Conservation (phyloP, 345 rosid genomes). For the Cardamine chenopodiifolia region DNA sequence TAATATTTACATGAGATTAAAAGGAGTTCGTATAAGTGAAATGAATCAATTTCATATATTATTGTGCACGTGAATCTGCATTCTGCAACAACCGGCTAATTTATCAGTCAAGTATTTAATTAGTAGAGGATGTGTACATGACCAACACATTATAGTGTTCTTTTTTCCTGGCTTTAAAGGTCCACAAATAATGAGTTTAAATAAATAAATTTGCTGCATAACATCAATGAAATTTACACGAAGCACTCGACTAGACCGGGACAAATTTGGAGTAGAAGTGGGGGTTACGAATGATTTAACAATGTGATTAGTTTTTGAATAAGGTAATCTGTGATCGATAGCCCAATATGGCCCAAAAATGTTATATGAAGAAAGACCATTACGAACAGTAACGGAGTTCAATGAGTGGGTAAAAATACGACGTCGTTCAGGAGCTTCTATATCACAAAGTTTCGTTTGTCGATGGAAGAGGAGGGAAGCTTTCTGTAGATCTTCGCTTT, state of each 20-base stretch:
- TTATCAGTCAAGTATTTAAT: background rate
- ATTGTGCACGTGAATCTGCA: conserved; percentile 19
- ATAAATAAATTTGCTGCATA: background rate
- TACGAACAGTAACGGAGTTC: background rate
- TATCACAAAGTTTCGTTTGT: conserved; percentile 18
- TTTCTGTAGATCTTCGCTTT: conserved; percentile 30
- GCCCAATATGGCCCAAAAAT: background rate
- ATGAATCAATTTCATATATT: background rate
- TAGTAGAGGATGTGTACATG: conserved; percentile 22
- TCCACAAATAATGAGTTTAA: background rate
- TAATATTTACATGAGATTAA: background rate
- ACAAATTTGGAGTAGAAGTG: conserved; percentile 5
- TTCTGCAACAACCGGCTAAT: conserved; percentile 5
- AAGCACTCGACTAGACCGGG: background rate
- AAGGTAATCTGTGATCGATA: background rate
- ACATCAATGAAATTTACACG: background rate
- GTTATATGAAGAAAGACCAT: conserved; percentile 27
- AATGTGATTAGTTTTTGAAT: background rate
- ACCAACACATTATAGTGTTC: conserved; percentile 23
- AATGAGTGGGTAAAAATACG: background rate
- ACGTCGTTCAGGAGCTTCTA: conserved; percentile 10
- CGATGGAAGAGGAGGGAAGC: conserved; percentile 36
- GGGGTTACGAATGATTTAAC: no score
- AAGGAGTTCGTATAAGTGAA: background rate
- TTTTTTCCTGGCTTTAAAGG: conserved; percentile 12